These are phyloP conservation scores for Meripilus lineatus DNA, from an alignment of 1,284 basidiomycete species.

Conservation along the genomic window DNA sequence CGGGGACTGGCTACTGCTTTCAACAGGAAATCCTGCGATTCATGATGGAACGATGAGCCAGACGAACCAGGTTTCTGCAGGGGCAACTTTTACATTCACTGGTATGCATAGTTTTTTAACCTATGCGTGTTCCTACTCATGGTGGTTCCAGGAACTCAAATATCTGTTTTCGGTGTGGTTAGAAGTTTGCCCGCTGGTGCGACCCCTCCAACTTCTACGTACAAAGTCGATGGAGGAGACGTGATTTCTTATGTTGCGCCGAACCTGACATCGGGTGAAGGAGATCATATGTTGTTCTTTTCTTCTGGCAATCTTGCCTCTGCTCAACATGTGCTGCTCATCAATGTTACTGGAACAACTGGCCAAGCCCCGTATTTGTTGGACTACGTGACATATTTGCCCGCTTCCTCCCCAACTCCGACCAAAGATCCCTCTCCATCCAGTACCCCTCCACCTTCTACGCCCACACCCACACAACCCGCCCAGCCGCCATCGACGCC, in stretches of 20 bases:
- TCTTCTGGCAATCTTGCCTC: slow-evolving; percentile 6
- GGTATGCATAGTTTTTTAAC: neutral
- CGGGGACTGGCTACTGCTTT: slow-evolving; percentile 6
- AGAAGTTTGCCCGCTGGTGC: too few species aligned
- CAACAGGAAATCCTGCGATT: slow-evolving; percentile 2
- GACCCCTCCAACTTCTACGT: too few species aligned
- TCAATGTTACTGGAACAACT: slow-evolving; percentile 12
- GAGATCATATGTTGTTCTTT: slow-evolving; percentile 10
- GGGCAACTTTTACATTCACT: slow-evolving; percentile 3
- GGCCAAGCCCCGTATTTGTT: slow-evolving; percentile 10
- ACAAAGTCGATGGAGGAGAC: too few species aligned
- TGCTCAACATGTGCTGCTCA: slow-evolving; percentile 7
- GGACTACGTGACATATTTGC: slow-evolving; percentile 12
- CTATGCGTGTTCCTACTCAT: neutral
- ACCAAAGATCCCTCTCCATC: neutral
- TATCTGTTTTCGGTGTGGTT: neutral
- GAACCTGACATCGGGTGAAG: neutral
- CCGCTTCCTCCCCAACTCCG: slow-evolving; percentile 2
- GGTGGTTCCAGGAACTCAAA: neutral
- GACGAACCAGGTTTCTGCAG: neutral
- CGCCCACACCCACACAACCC: too few species aligned
- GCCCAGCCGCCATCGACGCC: too few species aligned
- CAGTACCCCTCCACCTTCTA: neutral
- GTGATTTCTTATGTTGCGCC: too few species aligned
- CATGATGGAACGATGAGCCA: slow-evolving; percentile 6